Conservation (phyloP, 768 basidiomycete species). For the Stropharia rugosoannulata region DNA sequence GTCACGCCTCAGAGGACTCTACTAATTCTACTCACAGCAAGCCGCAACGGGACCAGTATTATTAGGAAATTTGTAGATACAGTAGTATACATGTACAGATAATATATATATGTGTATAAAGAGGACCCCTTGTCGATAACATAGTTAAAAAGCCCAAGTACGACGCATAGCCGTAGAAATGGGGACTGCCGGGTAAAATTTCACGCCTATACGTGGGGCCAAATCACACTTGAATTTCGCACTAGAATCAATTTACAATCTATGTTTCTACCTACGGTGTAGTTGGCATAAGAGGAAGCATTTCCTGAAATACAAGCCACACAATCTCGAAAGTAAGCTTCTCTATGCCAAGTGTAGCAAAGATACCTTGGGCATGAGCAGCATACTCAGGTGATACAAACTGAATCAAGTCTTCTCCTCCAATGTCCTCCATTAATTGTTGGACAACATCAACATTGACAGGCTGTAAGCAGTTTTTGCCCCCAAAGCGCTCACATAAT, state of each 20-base stretch:
- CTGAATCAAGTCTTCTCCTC: slow-evolving; percentile 26
- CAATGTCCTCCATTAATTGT: slow-evolving; percentile 28
- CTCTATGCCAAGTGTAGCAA: slow-evolving; percentile 12
- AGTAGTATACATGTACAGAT: too few species aligned
- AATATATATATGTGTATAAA: too few species aligned
- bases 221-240: too few species aligned
- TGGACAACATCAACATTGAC: slow-evolving; percentile 22
- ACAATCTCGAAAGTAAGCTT: slow-evolving; percentile 22
- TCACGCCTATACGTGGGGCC: too few species aligned
- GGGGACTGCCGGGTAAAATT: too few species aligned
- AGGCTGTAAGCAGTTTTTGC: slow-evolving; percentile 23
- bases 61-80: too few species aligned
- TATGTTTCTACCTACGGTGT: background rate
- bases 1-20: too few species aligned
- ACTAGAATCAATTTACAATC: background rate
- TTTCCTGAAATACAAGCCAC: slow-evolving; percentile 24
- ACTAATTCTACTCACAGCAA: too few species aligned
- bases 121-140: too few species aligned
- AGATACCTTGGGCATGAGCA: slow-evolving; percentile 14
- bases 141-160: too few species aligned
- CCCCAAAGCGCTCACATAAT: slow-evolving; percentile 23
- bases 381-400: slow-evolving; percentile 31
- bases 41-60: too few species aligned
- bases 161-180: too few species aligned
- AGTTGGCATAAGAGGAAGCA: slow-evolving; percentile 5